Conservation (phyloP, 306 rosid genomes). For the Mimosa pudica region DNA sequence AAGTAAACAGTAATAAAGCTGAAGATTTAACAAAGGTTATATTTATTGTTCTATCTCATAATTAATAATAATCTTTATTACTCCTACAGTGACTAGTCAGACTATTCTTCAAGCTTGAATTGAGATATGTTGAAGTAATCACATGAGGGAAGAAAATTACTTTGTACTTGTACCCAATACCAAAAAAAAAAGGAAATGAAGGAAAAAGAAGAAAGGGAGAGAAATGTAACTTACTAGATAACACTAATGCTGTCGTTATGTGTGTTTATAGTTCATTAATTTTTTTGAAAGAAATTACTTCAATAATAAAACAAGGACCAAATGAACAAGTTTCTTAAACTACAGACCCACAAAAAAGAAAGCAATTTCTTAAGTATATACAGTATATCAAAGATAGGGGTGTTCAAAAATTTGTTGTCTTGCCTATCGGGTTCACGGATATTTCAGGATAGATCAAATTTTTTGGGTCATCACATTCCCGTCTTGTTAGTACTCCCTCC, state of each 20-base stretch:
- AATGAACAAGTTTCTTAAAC: slow-evolving; percentile 3
- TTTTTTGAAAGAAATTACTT: background rate
- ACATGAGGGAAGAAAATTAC: background rate
- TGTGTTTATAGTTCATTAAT: background rate
- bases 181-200: background rate
- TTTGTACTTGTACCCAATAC: background rate
- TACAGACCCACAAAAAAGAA: background rate
- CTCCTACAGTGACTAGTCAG: background rate
- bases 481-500: too few relatives aligned
- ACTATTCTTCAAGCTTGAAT: background rate
- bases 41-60: background rate
- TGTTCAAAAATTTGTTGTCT: too few relatives aligned
- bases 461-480: too few relatives aligned
- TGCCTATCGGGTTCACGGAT: too few relatives aligned
- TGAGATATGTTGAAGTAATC: background rate
- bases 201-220: background rate
- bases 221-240: background rate
- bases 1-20: background rate
- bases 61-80: background rate
- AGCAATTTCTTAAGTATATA: background rate
- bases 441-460: too few relatives aligned
- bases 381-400: too few relatives aligned
- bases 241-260: background rate
- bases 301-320: background rate
- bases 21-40: slow-evolving; percentile 6